phyloP scores from a whole-genome alignment of 2,329 filamentous ascomycete species.

The Trichoderma brevicompactum region DNA sequence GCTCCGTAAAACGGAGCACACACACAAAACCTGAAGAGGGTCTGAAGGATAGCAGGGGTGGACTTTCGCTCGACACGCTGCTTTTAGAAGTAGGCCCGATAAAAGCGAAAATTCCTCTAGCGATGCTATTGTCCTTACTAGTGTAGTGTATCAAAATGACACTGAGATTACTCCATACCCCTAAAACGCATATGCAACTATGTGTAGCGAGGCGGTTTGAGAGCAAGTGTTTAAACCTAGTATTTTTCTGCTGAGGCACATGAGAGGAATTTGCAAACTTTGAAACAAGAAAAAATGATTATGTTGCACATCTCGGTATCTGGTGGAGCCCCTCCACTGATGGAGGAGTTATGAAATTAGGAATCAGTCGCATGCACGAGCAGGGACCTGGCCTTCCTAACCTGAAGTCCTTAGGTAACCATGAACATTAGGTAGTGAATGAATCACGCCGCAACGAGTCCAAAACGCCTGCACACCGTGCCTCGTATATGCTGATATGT shows the following conservation, averaged over 20 bases:
- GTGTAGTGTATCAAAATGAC: neutral
- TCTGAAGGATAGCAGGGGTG: neutral
- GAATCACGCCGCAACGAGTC: neutral
- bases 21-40: neutral
- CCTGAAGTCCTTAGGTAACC: neutral
- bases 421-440: too few species aligned
- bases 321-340: neutral
- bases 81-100: slow-evolving; percentile 6
- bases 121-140: neutral
- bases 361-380: neutral
- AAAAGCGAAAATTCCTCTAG: neutral
- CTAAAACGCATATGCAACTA: neutral
- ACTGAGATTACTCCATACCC: neutral
- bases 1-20: too few species aligned
- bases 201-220: neutral
- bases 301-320: neutral
- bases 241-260: neutral
- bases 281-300: neutral
- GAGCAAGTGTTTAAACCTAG: neutral
- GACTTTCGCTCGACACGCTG: neutral
- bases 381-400: neutral
- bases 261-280: too few species aligned
- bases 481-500: too few species aligned
- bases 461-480: neutral
- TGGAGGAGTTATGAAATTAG: neutral